Percentiles rank a stretch among this genome's conserved stretches.
Evolutionary conservation across 495 filamentous ascomycete genomes (phyloP).

Genomic region (Trichocladium antarcticum): DNA sequence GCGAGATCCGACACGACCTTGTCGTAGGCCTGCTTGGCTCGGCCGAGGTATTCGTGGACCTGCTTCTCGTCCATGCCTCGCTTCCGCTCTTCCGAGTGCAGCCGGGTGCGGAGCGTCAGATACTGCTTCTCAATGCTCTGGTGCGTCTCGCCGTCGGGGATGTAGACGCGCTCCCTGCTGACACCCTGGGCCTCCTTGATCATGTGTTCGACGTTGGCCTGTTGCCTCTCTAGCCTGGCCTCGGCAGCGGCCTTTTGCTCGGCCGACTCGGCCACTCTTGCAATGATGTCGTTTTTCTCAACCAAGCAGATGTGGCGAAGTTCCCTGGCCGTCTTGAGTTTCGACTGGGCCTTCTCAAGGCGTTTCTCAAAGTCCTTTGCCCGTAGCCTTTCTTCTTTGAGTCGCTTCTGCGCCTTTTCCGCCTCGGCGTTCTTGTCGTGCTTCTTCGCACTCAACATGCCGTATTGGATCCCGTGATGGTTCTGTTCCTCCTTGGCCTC

Average conservation of each 20-base stretch:
- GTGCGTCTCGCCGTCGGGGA: conserved; percentile 58
- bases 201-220: conserved; percentile 41
- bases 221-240: conserved; percentile 37
- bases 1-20: conserved; percentile 30
- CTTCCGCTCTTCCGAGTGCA: conserved; percentile 28
- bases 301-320: conserved; percentile 44
- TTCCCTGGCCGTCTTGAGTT: conserved; percentile 39
- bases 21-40: conserved; percentile 29
- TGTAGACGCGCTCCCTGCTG: conserved; percentile 46
- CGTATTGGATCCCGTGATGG: conserved; percentile 35
- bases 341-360: conserved; percentile 48
- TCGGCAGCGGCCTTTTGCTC: conserved; percentile 37
- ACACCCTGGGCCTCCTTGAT: conserved; percentile 47
- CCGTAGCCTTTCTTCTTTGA: conserved; percentile 24
- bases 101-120: conserved; percentile 44
- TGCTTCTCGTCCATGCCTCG: conserved; percentile 56
- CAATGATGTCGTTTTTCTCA: conserved; percentile 56
- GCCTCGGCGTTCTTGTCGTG: conserved; percentile 27
- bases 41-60: conserved; percentile 38
- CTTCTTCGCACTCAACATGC: conserved; percentile 27
- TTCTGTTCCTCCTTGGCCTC: conserved; percentile 24
- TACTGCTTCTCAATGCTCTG: conserved; percentile 54
- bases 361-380: conserved; percentile 37
- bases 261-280: conserved; percentile 40
- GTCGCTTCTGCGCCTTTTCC: conserved; percentile 20